Evolutionary conservation across 192 early-diverging fungal species (phyloP), one percentile per base, ranked within the genome.

Genomic region (Coemansia sp.): DNA sequence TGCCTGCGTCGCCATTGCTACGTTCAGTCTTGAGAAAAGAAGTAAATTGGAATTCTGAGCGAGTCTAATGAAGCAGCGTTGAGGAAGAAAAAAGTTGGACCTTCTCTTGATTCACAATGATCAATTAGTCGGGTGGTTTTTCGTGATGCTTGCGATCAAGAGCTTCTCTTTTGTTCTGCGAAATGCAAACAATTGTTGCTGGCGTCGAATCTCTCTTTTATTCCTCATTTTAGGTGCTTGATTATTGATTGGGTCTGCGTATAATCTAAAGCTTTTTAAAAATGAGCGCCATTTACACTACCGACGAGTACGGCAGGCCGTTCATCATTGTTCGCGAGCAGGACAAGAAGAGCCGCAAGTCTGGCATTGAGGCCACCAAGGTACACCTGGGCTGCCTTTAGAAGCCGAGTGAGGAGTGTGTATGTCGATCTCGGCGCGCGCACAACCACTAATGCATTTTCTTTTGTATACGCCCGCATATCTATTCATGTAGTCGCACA

Each of bases 321-420:
- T 93, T 98, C 76, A 99, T 99, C 77, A 98, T 99, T 83, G 86
- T 99, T 29, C 84, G 98, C 32, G 98, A 99, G 81, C 92, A 93
- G 81, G 91, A 92, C 62, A 94, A 89, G 68, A 97, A 96, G 81
- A 82, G 86, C 32, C 84, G 98, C 67, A 84, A 94, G 37, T 85
- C 85, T 50, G 98, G 98, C 34, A 83, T 97, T 38, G 95, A 95
- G 55, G 98, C 96, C 8, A 91, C 93, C 58, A 97, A 96, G 87
- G 96, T 96, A 86, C 57, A 48, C 7, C 29, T 32, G 29, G 29
- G 3, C 7, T 32, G 2, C 2, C 3, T 32, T 32, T 32, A 32
- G 29, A 32, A 32, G 3, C 38, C 9, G 38, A 39, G 38, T 39
- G 38, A n/a, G 15, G 38, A 39, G 3, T 32, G 7, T 32, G 29